Conservation (phyloP, 2,329 filamentous ascomycete species). For the Stylonectria norvegica region DNA sequence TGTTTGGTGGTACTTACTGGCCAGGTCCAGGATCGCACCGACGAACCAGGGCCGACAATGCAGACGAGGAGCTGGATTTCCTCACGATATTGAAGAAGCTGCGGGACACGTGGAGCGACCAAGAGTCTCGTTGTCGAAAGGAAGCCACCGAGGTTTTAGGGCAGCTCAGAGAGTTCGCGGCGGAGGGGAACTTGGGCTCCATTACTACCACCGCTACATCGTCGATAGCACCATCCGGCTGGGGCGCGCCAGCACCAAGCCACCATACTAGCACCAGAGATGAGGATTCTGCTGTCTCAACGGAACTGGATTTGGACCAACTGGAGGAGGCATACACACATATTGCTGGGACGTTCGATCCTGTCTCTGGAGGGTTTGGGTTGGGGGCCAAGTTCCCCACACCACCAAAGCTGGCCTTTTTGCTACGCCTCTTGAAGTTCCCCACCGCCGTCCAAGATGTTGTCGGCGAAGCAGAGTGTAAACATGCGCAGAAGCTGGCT, state of each 20-base stretch:
- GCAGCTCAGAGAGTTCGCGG: conserved; percentile 81
- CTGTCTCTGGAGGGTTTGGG: conserved; percentile 75
- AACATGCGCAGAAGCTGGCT: conserved; percentile 72
- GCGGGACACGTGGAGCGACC: conserved; percentile 70
- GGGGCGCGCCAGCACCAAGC: conserved; percentile 30
- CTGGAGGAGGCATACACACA: conserved; percentile 85
- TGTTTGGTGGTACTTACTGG: conserved; percentile 97
- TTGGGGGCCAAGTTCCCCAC: conserved; percentile 85
- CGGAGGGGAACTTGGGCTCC: conserved; percentile 72
- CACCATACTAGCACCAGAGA: conserved; percentile 19
- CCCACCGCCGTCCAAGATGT: conserved; percentile 74
- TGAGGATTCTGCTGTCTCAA: conserved; percentile 42
- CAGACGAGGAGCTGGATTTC: conserved; percentile 69
- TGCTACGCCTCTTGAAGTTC: conserved; percentile 71
- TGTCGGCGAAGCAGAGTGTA: conserved; percentile 78
- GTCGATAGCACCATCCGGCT: conserved; percentile 29
- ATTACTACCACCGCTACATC: conserved; percentile 31
- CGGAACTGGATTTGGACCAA: conserved; percentile 82
- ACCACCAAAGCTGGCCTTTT: conserved; percentile 76
- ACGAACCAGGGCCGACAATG: conserved; percentile 36
- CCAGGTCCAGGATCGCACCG: conserved; percentile 66
- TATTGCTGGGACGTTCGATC: conserved; percentile 78
- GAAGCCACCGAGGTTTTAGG: conserved; percentile 79
- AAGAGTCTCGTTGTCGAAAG: conserved; percentile 76
- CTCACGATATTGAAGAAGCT: conserved; percentile 80